Evolutionary conservation across 176 grass and related monocot species (phyloP).

Genomic region (Leersia perrieri): DNA sequence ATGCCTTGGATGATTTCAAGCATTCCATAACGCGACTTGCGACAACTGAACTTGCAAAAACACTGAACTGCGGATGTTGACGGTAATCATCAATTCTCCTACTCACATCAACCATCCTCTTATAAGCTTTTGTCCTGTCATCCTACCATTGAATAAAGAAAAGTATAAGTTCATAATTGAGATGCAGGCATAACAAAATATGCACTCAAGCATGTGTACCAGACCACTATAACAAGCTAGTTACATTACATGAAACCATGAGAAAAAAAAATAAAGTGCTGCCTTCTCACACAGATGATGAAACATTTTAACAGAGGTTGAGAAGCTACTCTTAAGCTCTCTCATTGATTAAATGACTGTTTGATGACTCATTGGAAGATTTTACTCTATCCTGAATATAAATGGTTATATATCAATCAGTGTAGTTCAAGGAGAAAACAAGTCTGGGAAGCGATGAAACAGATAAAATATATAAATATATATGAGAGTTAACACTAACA

Average conservation of each 20-base stretch:
- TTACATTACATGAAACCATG: constrained; percentile 20
- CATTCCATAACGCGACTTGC: constrained; percentile 63
- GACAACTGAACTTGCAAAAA: constrained; percentile 68
- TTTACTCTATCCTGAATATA: constrained; percentile 22
- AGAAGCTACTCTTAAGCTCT: constrained; percentile 3
- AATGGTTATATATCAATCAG: not conserved
- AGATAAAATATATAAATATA: not conserved
- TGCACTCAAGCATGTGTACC: constrained; percentile 11
- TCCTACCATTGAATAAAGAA: constrained; percentile 62
- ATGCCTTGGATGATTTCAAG: constrained; percentile 80
- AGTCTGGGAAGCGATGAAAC: constrained; percentile 12
- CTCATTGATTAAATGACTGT: constrained; percentile 9
- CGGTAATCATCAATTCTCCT: constrained; percentile 75
- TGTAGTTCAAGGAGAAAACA: constrained; percentile 1
- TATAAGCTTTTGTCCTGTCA: constrained; percentile 80
- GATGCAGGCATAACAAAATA: not conserved
- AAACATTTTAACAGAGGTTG: constrained; percentile 9
- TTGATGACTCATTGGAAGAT: constrained; percentile 27
- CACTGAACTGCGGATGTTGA: constrained; percentile 71
- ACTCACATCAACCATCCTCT: constrained; percentile 67
- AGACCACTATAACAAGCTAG: not conserved
- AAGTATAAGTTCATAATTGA: constrained; percentile 18
- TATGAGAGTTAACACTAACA: constrained; percentile 57
- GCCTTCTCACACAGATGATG: not conserved
- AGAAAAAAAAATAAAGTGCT: constrained; percentile 12